Percentiles rank a stretch among this genome's conserved stretches.
Conservation (phyloP, 1,284 basidiomycete genomes). For the Hymenochaete sp. region DNA sequence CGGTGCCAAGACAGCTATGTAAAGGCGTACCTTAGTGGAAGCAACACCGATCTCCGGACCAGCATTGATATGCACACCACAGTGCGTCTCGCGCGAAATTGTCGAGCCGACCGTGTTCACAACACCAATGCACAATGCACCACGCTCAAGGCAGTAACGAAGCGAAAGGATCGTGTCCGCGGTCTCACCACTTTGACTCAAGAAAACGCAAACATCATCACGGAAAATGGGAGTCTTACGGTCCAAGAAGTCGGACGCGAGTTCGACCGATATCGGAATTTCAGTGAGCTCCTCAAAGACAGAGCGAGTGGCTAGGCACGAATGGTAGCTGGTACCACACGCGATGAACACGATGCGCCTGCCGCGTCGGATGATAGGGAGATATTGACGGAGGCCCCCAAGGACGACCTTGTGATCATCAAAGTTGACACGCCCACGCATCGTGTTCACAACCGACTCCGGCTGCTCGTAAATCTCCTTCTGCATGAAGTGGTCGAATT, state of each 20-base stretch:
- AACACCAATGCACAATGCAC: constrained; percentile 92
- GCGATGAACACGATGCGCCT: constrained; percentile 95
- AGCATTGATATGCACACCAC: constrained; percentile 99
- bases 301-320: constrained; percentile 92
- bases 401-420: constrained; percentile 88
- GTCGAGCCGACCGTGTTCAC: constrained; percentile 99
- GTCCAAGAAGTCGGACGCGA: constrained; percentile 98
- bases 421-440: constrained; percentile 99
- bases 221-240: constrained; percentile 99
- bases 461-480: constrained; percentile 99
- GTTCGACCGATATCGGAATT: constrained; percentile 95
- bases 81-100: constrained; percentile 97
- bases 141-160: constrained; percentile 94
- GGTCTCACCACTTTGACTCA: constrained; percentile 98
- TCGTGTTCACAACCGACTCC: constrained; percentile 99
- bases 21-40: constrained; percentile 79
- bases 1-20: neutral
- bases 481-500: constrained; percentile 99
- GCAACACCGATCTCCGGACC: constrained; percentile 99
- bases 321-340: constrained; percentile 98
- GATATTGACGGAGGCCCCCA: constrained; percentile 91
- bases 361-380: constrained; percentile 92
- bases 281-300: constrained; percentile 99
- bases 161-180: constrained; percentile 96
- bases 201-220: constrained; percentile 95